Percentiles rank a stretch among this genome's conserved stretches.
Evolutionary conservation across 768 basidiomycete species (phyloP).

Genomic region (Suillus subaureus): DNA sequence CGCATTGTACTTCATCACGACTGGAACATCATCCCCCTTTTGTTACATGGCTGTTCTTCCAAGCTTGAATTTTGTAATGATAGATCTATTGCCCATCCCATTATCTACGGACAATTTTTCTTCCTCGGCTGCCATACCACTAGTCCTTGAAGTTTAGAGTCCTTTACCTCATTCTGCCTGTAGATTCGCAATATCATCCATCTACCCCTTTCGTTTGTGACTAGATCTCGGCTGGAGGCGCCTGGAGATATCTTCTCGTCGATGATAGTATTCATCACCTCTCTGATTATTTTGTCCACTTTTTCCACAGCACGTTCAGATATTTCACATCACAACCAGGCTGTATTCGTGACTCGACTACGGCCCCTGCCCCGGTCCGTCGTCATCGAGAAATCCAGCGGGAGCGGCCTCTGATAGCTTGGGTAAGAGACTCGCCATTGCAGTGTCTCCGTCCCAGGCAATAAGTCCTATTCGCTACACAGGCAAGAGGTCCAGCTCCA

Average conservation of each 20-base stretch:
- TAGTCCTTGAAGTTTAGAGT: background rate
- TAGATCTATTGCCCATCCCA: background rate
- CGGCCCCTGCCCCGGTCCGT: too few relatives aligned
- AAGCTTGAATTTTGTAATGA: background rate
- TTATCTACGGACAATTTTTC: background rate
- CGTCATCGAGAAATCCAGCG: too few relatives aligned
- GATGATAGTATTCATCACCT: background rate
- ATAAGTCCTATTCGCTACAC: too few relatives aligned
- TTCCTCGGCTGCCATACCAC: background rate
- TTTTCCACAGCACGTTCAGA: background rate
- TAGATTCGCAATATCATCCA: background rate
- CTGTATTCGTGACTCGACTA: too few relatives aligned
- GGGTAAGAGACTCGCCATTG: too few relatives aligned
- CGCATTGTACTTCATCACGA: background rate
- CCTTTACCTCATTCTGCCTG: background rate
- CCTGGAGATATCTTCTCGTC: background rate
- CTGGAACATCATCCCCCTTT: background rate
- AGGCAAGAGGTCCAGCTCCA: too few relatives aligned
- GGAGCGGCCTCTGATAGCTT: too few relatives aligned
- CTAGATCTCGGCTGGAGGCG: background rate
- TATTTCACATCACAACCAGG: background rate
- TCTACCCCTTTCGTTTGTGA: background rate
- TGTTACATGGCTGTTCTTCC: background rate
- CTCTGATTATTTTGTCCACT: background rate
- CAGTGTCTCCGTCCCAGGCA: too few relatives aligned